These are phyloP conservation scores for Phytophthora syringae DNA, from an alignment of 352 stramenopile genomes.

Conservation along the genomic window DNA sequence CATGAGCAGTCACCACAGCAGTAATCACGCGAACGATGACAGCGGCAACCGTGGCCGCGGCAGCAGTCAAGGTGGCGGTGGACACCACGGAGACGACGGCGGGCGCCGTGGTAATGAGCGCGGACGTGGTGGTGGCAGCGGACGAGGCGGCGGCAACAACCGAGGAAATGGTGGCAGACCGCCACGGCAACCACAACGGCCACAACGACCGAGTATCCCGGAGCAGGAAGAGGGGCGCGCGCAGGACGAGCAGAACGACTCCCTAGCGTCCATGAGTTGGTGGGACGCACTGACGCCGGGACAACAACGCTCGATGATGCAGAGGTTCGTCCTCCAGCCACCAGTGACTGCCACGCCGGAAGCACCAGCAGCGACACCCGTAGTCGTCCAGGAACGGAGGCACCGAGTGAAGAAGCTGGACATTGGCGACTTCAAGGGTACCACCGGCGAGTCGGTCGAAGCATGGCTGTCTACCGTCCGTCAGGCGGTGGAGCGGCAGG, in stretches of 20 bases:
- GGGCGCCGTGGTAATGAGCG: too few relatives aligned
- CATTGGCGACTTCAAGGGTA: background rate
- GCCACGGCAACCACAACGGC: too few relatives aligned
- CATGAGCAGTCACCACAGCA: too few relatives aligned
- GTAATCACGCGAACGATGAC: too few relatives aligned
- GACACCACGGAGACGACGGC: background rate
- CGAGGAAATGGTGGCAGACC: too few relatives aligned
- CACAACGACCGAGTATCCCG: too few relatives aligned
- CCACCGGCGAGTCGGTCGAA: background rate
- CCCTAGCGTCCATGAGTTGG: background rate
- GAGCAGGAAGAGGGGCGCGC: too few relatives aligned
- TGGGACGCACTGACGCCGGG: background rate
- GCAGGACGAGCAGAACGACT: background rate
- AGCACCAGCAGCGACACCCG: background rate
- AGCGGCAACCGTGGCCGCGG: background rate
- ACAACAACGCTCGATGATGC: background rate
- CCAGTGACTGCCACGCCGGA: too few relatives aligned
- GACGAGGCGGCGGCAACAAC: too few relatives aligned
- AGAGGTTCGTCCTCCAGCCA: background rate
- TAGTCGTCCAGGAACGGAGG: background rate
- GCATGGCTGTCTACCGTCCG: background rate
- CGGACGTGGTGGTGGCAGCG: too few relatives aligned
- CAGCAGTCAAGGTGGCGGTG: background rate
- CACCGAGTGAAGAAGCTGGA: background rate
- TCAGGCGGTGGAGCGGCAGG: background rate